phyloP scores from a whole-genome alignment of 495 filamentous ascomycete genomes.

The Entonaema liquescens region DNA sequence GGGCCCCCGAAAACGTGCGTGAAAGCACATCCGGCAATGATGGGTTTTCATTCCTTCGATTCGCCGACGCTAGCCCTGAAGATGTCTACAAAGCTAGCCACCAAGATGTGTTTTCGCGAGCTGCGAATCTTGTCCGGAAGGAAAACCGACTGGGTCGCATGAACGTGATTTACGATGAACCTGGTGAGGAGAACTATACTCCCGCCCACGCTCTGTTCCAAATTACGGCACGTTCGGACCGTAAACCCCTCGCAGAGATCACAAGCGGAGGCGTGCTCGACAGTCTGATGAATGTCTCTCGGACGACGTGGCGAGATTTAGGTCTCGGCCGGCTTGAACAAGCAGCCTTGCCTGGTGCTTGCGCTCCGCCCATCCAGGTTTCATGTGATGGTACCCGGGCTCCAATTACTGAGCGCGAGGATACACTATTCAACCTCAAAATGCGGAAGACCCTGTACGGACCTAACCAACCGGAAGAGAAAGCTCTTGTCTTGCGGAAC shows the following conservation, averaged over 20 bases:
- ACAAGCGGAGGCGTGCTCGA: conserved; percentile 76
- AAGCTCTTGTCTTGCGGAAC: conserved; percentile 73
- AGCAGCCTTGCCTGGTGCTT: conserved; percentile 74
- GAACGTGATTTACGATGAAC: conserved; percentile 55
- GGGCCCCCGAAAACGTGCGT: conserved; percentile 81
- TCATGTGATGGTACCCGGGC: conserved; percentile 72
- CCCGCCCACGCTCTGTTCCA: conserved; percentile 82
- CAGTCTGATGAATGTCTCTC: conserved; percentile 81
- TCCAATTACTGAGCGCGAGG: conserved; percentile 71
- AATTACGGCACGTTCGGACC: conserved; percentile 75
- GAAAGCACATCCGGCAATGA: conserved; percentile 61
- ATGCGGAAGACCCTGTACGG: conserved; percentile 80
- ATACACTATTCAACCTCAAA: conserved; percentile 77
- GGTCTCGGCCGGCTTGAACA: conserved; percentile 82
- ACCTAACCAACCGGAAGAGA: conserved; percentile 71
- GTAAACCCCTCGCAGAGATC: conserved; percentile 71
- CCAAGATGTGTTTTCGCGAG: conserved; percentile 64
- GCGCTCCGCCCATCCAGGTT: conserved; percentile 88
- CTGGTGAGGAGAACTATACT: conserved; percentile 65
- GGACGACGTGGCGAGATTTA: conserved; percentile 67
- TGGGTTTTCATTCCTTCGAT: conserved; percentile 90
- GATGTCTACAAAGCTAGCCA: conserved; percentile 75
- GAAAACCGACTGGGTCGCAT: conserved; percentile 60
- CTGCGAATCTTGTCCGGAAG: conserved; percentile 61
- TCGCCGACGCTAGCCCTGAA: conserved; percentile 77